Evolutionary conservation across 805 yeast genomes (phyloP).

Genomic region (Gaillardinia entomophila): DNA sequence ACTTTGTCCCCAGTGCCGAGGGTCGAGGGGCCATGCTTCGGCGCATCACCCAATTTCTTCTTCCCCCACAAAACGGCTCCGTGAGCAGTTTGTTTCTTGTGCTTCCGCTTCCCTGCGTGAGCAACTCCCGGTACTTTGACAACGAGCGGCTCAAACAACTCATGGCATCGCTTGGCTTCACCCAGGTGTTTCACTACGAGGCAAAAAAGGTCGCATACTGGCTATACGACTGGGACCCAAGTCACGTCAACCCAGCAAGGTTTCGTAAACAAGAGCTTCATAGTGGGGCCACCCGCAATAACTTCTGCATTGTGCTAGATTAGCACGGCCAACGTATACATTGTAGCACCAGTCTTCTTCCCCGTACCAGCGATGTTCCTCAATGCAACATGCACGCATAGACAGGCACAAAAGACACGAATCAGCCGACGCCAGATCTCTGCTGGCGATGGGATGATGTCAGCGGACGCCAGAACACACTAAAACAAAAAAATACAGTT

Average conservation of each 20-base stretch:
- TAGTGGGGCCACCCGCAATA: slow-evolving; percentile 59
- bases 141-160: slow-evolving; percentile 36
- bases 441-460: too few relatives aligned
- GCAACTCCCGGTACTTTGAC: slow-evolving; percentile 75
- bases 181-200: slow-evolving; percentile 39
- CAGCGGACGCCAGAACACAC: too few relatives aligned
- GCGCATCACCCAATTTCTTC: slow-evolving; percentile 53
- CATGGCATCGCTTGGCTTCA: slow-evolving; percentile 59
- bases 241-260: slow-evolving; percentile 4
- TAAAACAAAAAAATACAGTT: too few relatives aligned
- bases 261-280: slow-evolving; percentile 45
- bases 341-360: too few relatives aligned
- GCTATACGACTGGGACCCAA: slow-evolving; percentile 46
- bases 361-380: too few relatives aligned
- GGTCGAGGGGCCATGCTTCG: slow-evolving; percentile 75
- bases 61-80: slow-evolving; percentile 16
- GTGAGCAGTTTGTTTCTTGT: slow-evolving; percentile 62
- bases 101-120: slow-evolving; percentile 80
- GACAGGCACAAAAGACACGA: too few relatives aligned
- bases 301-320: slow-evolving; percentile 48
- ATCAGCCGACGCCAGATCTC: too few relatives aligned
- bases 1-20: slow-evolving; percentile 72
- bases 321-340: too few relatives aligned
- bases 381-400: too few relatives aligned
- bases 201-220: slow-evolving; percentile 73